Evolutionary conservation across 768 basidiomycete genomes (phyloP).

Genomic region (Mycena pura): DNA sequence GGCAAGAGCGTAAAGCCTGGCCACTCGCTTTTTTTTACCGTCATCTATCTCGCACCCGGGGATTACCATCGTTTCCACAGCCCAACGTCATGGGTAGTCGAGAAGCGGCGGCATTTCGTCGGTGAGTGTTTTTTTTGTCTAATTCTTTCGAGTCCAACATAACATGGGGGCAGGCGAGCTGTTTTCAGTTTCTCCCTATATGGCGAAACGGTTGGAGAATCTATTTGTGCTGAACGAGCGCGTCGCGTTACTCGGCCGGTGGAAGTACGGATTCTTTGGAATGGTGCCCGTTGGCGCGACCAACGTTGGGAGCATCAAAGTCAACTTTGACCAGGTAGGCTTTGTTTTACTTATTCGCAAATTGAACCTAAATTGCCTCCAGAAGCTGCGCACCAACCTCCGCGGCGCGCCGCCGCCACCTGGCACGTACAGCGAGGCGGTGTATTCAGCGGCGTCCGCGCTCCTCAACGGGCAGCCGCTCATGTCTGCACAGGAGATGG

Average conservation of each 20-base stretch:
- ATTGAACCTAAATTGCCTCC: conserved; percentile 7
- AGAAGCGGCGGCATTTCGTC: conserved; percentile 92
- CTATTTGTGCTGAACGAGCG: conserved; percentile 98
- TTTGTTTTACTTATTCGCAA: background rate
- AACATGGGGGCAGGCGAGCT: conserved; percentile 69
- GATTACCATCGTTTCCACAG: conserved; percentile 99
- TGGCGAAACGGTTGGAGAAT: conserved; percentile 90
- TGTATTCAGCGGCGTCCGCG: conserved; percentile 84
- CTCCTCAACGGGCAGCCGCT: conserved; percentile 90
- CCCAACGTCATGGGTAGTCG: conserved; percentile 96
- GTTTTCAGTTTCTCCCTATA: conserved; percentile 95
- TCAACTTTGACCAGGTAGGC: conserved; percentile 89
- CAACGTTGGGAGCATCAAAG: conserved; percentile 94
- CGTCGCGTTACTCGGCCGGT: conserved; percentile 91
- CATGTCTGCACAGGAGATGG: conserved; percentile 91
- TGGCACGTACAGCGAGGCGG: conserved; percentile 91
- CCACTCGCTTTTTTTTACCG: conserved; percentile 88
- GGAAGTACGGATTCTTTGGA: conserved; percentile 94
- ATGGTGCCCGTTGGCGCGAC: conserved; percentile 99
- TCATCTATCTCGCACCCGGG: conserved; percentile 97
- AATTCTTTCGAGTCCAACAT: background rate
- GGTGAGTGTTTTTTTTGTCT: conserved; percentile 52
- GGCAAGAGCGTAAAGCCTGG: conserved; percentile 68
- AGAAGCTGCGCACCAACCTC: conserved; percentile 91
- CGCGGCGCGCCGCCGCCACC: conserved; percentile 73